Evolutionary conservation across 345 rosid genomes (phyloP).

Genomic region (Theobroma cacao): DNA sequence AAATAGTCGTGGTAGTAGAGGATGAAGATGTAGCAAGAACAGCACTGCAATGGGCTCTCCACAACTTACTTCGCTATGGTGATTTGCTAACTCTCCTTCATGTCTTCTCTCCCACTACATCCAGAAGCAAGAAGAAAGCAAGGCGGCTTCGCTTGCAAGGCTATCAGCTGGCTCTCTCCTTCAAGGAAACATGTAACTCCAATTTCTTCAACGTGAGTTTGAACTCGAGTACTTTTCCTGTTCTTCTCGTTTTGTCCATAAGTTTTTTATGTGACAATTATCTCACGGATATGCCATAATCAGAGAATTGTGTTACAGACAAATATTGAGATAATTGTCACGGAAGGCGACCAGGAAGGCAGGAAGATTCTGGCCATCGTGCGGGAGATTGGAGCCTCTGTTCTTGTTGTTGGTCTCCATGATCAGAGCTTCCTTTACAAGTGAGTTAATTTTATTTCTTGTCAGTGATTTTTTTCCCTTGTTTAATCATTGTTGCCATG

Average conservation of each 20-base stretch:
- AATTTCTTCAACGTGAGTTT: slow-evolving; percentile 50
- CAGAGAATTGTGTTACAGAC: slow-evolving; percentile 45
- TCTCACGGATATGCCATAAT: neutral
- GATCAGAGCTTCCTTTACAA: slow-evolving; percentile 85
- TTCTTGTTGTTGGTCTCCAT: slow-evolving; percentile 88
- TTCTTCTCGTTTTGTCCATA: neutral
- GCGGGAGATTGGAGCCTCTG: slow-evolving; percentile 78
- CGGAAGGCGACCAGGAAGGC: slow-evolving; percentile 84
- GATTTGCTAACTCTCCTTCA: slow-evolving; percentile 58
- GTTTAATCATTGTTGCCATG: neutral
- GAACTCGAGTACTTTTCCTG: neutral
- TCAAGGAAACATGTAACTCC: slow-evolving; percentile 50
- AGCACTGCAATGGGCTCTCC: slow-evolving; percentile 60
- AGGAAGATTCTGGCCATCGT: slow-evolving; percentile 55
- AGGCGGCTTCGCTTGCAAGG: slow-evolving; percentile 49
- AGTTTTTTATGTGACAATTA: neutral
- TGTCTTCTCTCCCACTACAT: slow-evolving; percentile 35
- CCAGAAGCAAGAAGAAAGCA: slow-evolving; percentile 39
- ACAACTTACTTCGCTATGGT: slow-evolving; percentile 47
- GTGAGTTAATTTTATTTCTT: slow-evolving; percentile 32
- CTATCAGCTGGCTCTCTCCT: slow-evolving; percentile 54
- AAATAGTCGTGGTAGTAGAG: slow-evolving; percentile 55
- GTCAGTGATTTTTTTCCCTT: neutral
- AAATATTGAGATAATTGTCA: slow-evolving; percentile 60
- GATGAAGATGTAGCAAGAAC: slow-evolving; percentile 50